Base-by-base conservation (phyloP, 1,284 basidiomycete genomes). In the Rhodotorula sp. region DNA sequence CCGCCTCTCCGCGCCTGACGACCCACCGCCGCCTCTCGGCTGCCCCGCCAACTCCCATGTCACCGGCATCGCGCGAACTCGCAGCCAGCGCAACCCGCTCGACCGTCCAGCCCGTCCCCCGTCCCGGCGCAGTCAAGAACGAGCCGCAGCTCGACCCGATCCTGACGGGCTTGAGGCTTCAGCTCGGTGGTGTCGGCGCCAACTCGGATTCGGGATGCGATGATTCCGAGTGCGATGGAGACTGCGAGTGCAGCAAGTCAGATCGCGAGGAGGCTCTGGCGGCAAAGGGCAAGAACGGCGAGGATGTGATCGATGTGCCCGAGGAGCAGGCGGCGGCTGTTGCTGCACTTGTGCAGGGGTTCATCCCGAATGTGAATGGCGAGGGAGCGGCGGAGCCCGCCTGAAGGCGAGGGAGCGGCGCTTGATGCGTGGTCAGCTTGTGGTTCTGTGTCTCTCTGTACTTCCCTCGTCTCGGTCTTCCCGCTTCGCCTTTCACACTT, bases 311-410 rank as follows among this genome's bases (percentile, higher is more conserved):
- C 9, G 56, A 59, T 13, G 54, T 66, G 30, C 59, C 64, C 4
- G 50, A 60, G 31, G 64, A 66, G 46, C 61, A 68, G 61, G 66
- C 65, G 15, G 61, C 61, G 6, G 65, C 65, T 15, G 65, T 63
- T 16, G 65, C 55, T 11, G 61, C 65, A 24, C 61, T 67, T n/a
- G 65, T 63, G 16, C 56, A 68, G 6, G 66, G 66, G 4, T 68
- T 68, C 26, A 52, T 26, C 18, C 26, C 56, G 40, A 44, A 44
- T 13, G 40, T 13, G 40, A 44, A 44, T 13, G 40, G 40, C 40
- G 40, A 44, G 13, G 40, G 40, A 3, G 40, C 40, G 40, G 40
- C 40, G 9, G 40, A 11, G 40, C 9, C 40, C 9, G 40, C 40
- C 40, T 44, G 40, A 44, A 18, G 40, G 40, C 16, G 40, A 44